Percentiles rank a stretch among this genome's conserved stretches.
Conservation (phyloP, 2,329 filamentous ascomycete species). For the Ceratocystis papillata region DNA sequence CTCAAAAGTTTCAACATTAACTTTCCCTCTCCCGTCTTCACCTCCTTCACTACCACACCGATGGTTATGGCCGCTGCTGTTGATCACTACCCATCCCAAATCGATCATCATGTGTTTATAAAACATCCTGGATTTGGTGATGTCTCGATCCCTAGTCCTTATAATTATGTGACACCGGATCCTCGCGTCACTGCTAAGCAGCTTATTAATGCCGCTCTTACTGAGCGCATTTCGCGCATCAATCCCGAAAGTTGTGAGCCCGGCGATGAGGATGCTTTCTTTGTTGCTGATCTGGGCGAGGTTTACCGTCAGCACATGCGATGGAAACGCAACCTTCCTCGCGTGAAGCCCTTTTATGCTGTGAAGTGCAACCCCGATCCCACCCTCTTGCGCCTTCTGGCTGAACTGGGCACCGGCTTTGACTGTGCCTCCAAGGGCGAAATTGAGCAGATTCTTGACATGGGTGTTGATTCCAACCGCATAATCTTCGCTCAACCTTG, state of each 20-base stretch:
- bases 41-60: slow-evolving; percentile 29
- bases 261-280: slow-evolving; percentile 95
- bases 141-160: slow-evolving; percentile 10
- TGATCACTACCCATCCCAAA: slow-evolving; percentile 42
- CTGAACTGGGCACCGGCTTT: slow-evolving; percentile 83
- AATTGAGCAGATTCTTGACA: slow-evolving; percentile 78
- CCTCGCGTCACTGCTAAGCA: slow-evolving; percentile 49
- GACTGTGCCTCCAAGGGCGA: slow-evolving; percentile 97
- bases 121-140: slow-evolving; percentile 36
- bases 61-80: slow-evolving; percentile 57
- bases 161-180: slow-evolving; percentile 25
- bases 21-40: slow-evolving; percentile 16
- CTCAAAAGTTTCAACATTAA: slow-evolving; percentile 13
- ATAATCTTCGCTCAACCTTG: slow-evolving; percentile 99
- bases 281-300: slow-evolving; percentile 94
- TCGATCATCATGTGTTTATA: slow-evolving; percentile 41
- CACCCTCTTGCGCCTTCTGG: slow-evolving; percentile 76
- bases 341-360: slow-evolving; percentile 93
- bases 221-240: slow-evolving; percentile 71
- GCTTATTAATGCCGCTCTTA: slow-evolving; percentile 76
- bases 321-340: slow-evolving; percentile 89
- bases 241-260: slow-evolving; percentile 80
- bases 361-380: slow-evolving; percentile 98
- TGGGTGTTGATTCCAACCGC: slow-evolving; percentile 74
- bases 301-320: slow-evolving; percentile 97